These are phyloP conservation scores for Xerocomus brunneocitrinus DNA, from an alignment of 768 basidiomycete species.

Conservation along the genomic window DNA sequence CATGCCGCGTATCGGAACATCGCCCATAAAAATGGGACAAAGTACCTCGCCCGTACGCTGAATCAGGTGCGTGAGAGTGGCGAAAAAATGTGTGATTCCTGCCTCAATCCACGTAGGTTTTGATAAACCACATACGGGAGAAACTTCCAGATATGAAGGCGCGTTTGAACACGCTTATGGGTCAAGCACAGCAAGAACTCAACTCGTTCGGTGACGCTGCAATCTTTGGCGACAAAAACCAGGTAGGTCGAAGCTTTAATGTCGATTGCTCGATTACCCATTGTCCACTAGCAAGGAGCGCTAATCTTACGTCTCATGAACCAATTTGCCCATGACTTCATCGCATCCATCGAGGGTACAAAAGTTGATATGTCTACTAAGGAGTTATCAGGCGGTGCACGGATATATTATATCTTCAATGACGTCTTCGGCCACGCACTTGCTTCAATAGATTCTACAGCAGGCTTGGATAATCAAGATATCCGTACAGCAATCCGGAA, in stretches of 20 bases:
- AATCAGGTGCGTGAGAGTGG: slow-evolving; percentile 64
- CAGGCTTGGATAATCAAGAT: slow-evolving; percentile 88
- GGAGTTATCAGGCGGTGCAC: slow-evolving; percentile 94
- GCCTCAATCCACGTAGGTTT: slow-evolving; percentile 51
- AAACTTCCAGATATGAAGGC: slow-evolving; percentile 99
- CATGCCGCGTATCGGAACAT: slow-evolving; percentile 94
- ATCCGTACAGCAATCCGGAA: slow-evolving; percentile 98
- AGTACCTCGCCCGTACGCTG: slow-evolving; percentile 86
- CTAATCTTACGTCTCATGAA: slow-evolving; percentile 96
- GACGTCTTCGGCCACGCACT: slow-evolving; percentile 95
- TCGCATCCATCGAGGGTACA: slow-evolving; percentile 96
- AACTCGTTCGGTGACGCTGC: slow-evolving; percentile 94
- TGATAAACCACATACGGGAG: slow-evolving; percentile 97
- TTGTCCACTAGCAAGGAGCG: slow-evolving; percentile 61
- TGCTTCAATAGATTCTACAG: slow-evolving; percentile 82
- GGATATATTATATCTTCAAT: slow-evolving; percentile 99
- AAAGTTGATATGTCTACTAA: slow-evolving; percentile 96
- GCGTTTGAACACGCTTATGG: slow-evolving; percentile 94
- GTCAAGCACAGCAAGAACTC: slow-evolving; percentile 97
- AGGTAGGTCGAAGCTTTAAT: slow-evolving; percentile 36
- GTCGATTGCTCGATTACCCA: slow-evolving; percentile 10
- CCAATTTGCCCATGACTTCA: slow-evolving; percentile 94
- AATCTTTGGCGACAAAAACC: slow-evolving; percentile 86
- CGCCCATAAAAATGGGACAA: slow-evolving; percentile 96
- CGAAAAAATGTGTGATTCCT: neutral